Conservation (phyloP, 1,139 yeast species). For the Hyphopichia khmerensis region DNA sequence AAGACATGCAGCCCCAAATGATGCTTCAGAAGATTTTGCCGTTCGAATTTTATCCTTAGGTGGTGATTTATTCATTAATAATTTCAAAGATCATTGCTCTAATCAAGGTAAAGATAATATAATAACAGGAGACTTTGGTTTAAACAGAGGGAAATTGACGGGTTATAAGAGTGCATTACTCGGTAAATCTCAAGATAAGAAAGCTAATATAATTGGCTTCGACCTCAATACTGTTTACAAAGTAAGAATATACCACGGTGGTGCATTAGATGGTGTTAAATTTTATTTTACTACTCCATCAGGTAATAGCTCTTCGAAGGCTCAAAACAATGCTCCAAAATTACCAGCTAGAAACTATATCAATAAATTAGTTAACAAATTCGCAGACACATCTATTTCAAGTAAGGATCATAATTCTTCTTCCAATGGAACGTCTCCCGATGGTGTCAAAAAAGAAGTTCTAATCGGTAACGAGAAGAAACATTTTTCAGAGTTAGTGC, state of each 20-base stretch:
- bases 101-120: slow-evolving; percentile 12
- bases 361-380: slow-evolving; percentile 23
- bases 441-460: slow-evolving; percentile 15
- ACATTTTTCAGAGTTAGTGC: slow-evolving; percentile 53
- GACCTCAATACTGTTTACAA: slow-evolving; percentile 33
- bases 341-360: slow-evolving; percentile 51
- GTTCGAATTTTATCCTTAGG: slow-evolving; percentile 48
- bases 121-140: slow-evolving; percentile 43
- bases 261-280: slow-evolving; percentile 73
- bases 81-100: slow-evolving; percentile 26
- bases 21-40: slow-evolving; percentile 37
- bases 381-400: slow-evolving; percentile 3
- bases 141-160: slow-evolving; percentile 30
- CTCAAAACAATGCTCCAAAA: slow-evolving; percentile 26
- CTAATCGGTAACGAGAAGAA: slow-evolving; percentile 65
- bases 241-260: slow-evolving; percentile 67
- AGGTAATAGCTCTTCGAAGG: background rate
- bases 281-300: slow-evolving; percentile 16
- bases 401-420: background rate
- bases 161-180: slow-evolving; percentile 49
- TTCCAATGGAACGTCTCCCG: too few relatives aligned
- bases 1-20: slow-evolving; percentile 19
- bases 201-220: slow-evolving; percentile 27
- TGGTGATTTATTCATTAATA: slow-evolving; percentile 34
- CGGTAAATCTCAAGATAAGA: slow-evolving; percentile 30